Base-by-base conservation (phyloP, 306 rosid species). In the Luffa acutangula region DNA sequence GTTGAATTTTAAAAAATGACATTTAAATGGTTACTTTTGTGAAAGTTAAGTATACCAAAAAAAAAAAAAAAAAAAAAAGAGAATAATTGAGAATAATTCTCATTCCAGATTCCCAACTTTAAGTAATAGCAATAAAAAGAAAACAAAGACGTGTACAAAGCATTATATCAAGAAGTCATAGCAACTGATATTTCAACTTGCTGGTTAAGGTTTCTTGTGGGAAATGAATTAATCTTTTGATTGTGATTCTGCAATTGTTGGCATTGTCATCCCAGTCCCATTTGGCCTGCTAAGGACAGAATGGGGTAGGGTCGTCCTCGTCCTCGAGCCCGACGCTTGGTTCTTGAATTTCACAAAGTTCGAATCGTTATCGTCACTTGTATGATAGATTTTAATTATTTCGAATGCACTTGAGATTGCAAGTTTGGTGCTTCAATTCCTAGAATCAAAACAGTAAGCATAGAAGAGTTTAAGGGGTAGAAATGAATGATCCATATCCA, bases 401-500 rank as follows among this genome's bases (percentile, higher is more conserved):
- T 63, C 69, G 34, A 63, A 63, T 63, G 42, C 69, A 63, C 3
- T 10, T 10, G 66, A 13, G 39, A 62, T 34, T 64, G 46, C 20
- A 18, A 56, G 69, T 2, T 1, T 62, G 69, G 6, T 33, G 43
- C 43, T 34, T 63, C 43, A 34, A 34, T 14, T 15, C 43, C 43
- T 36, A 67, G 73, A 66, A n/a, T 9, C 25, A 46, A 25, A 37
- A 46, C 0, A 12, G 56, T 1, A 46, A 9, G 9, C 13, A 9
- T 45, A 45, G 12, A 25, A 25, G 31, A 25, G 31, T 72, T 46
- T 72, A 72, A 49, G 62, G 11, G 17, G 60, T 6, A 49, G 78
- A 74, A 21, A 51, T 33, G 78, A 51, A 51, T 45, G 76, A 21
- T 71, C 76, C 39, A 71, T 71, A 21, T 71, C 76, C 39, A 71